Conservation (phyloP, 371 early-diverging fungal species). For the Mucor racemosus region DNA sequence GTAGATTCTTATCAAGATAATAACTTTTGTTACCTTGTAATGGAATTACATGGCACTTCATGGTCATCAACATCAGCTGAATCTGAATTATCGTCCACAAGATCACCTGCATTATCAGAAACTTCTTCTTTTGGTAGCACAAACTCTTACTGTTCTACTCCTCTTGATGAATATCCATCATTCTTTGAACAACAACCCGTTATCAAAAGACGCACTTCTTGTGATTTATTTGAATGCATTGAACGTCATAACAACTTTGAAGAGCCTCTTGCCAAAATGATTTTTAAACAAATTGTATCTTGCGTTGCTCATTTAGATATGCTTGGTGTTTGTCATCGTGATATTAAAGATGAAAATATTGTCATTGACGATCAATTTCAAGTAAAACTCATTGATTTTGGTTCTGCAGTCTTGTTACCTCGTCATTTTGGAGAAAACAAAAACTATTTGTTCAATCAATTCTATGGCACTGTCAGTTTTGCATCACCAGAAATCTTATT, state of each 20-base stretch:
- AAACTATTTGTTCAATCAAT: conserved; percentile 56
- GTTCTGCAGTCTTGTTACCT: conserved; percentile 69
- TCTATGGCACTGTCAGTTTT: conserved; percentile 69
- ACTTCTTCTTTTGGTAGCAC: conserved; percentile 27
- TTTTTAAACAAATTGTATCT: conserved; percentile 75
- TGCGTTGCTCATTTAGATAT: conserved; percentile 69
- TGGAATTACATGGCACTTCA: conserved; percentile 79
- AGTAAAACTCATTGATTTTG: conserved; percentile 83
- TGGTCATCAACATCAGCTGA: conserved; percentile 49
- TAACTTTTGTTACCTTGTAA: conserved; percentile 73
- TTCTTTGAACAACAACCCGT: conserved; percentile 21
- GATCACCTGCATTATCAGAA: conserved; percentile 39
- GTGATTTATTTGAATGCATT: conserved; percentile 85
- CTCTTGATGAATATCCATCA: conserved; percentile 21
- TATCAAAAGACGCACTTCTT: conserved; percentile 58
- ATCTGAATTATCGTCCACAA: conserved; percentile 16
- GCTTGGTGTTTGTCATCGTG: conserved; percentile 62
- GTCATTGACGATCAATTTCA: conserved; percentile 72
- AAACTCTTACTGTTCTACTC: conserved; percentile 23
- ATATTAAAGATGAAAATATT: conserved; percentile 81
- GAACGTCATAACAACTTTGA: conserved; percentile 68
- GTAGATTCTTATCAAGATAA: conserved; percentile 72
- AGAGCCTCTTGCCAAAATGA: conserved; percentile 61
- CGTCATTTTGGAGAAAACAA: conserved; percentile 45
- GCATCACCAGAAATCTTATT: conserved; percentile 84